phyloP scores from a whole-genome alignment of 306 rosid genomes.

The Glycine soja region DNA sequence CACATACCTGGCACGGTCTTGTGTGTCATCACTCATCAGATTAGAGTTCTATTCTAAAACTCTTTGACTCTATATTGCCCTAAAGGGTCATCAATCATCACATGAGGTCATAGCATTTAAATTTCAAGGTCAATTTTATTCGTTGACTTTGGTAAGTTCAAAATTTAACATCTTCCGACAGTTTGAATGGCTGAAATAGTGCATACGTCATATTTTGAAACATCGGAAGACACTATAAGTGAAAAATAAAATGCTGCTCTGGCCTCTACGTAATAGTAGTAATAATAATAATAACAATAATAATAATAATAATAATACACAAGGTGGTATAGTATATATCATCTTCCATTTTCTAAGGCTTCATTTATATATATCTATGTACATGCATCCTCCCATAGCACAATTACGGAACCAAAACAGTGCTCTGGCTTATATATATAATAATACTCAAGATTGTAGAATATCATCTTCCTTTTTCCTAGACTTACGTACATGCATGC shows the following conservation, averaged over 20 bases:
- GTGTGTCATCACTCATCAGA: too few species aligned
- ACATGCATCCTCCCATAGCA: constrained; percentile 10
- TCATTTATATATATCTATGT: background rate
- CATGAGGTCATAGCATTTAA: too few species aligned
- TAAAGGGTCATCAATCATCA: too few species aligned
- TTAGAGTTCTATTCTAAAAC: too few species aligned
- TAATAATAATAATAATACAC: background rate
- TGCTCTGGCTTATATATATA: background rate
- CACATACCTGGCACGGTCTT: too few species aligned
- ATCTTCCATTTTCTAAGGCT: background rate
- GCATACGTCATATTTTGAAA: background rate
- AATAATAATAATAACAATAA: constrained; percentile 1
- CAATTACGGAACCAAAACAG: too few species aligned
- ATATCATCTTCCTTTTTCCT: background rate
- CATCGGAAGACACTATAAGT: background rate
- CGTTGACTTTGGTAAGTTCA: constrained; percentile 34
- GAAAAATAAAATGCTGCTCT: background rate
- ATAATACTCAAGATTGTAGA: background rate
- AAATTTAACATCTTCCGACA: constrained; percentile 35
- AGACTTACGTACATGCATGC: background rate
- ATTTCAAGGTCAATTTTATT: background rate
- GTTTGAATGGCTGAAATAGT: constrained; percentile 20
- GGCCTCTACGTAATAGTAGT: background rate
- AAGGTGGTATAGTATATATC: background rate
- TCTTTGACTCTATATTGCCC: too few species aligned